These are phyloP conservation scores for Epicoccum sorghinum DNA, from an alignment of 2,329 filamentous ascomycete species.

Conservation along the genomic window DNA sequence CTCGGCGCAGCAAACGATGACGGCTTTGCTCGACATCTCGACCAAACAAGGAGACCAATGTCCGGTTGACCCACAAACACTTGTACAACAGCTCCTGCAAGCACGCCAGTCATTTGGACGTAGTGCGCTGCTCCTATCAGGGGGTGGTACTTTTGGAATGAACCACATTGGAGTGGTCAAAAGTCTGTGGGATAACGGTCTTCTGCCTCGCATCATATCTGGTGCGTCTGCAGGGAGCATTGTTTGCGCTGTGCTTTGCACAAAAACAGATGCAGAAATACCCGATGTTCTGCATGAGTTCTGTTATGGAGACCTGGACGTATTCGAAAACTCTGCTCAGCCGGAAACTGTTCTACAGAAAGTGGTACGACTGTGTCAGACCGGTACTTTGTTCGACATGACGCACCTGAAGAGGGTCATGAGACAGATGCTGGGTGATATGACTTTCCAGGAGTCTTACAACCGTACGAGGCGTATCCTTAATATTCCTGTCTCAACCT, in stretches of 20 bases:
- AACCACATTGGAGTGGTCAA: conserved; percentile 89
- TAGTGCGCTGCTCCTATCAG: conserved; percentile 81
- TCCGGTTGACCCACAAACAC: conserved; percentile 63
- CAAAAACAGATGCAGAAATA: conserved; percentile 78
- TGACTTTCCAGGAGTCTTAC: conserved; percentile 95
- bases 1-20: conserved; percentile 76
- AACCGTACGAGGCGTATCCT: conserved; percentile 90
- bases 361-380: conserved; percentile 75
- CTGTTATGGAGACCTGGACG: conserved; percentile 78
- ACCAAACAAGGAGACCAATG: conserved; percentile 56
- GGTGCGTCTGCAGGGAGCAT: conserved; percentile 89
- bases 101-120: conserved; percentile 83
- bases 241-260: conserved; percentile 80
- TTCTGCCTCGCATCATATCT: conserved; percentile 85
- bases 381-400: conserved; percentile 85
- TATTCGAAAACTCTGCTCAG: conserved; percentile 71
- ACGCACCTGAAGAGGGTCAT: conserved; percentile 81
- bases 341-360: conserved; percentile 71
- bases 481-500: conserved; percentile 92
- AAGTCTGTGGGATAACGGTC: conserved; percentile 72
- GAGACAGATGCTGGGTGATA: conserved; percentile 78
- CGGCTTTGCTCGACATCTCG: conserved; percentile 69
- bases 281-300: conserved; percentile 72
- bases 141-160: conserved; percentile 90
- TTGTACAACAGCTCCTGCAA: conserved; percentile 72